Base-by-base conservation (phyloP, 768 basidiomycete species). In the Mycena amicta region DNA sequence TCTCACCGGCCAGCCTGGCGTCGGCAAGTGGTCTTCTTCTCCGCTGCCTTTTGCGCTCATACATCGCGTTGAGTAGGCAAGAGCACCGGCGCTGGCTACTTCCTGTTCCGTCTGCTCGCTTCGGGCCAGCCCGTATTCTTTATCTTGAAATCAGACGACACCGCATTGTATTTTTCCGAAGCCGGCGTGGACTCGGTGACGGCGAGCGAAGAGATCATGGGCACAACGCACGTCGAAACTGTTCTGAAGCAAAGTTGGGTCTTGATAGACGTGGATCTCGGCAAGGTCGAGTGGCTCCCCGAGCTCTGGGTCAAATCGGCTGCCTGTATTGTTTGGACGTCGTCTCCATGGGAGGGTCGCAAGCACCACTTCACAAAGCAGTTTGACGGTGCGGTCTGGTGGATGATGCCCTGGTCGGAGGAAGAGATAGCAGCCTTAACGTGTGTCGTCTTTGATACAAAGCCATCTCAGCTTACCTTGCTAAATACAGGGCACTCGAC, bases 1-100 rank as follows among this genome's bases (percentile, higher is more conserved):
- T 46, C 33, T 59, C 15, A 54, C 58, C 1, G 52, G 52, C 8
- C 57, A 59, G 33, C 52, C 52, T 13, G 52, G 57, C 4, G 49
- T 59, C 33, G 57, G 46, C 31, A 43, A 53, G 56, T 50, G 15
- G 27, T 54, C 47, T 23, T 54, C 33, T 41, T 59, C 13, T 41
- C 16, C 45, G 37, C 47, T 53, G 45, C n/a, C 12, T 49, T n/a
- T 53, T 26, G 51, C 46, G 45, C 57, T 49, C n/a, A 59, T 49
- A 25, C 47, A 50, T 40, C 30, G n/a, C n/a, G n/a, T n/a, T n/a
- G n/a, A n/a, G 15, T 23, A 59, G 58, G 58, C 47, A 59, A 59
- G 40, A 54, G 52, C 47, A 26, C 50, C 2, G 52, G 46, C 15
- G 45, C 52, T 27, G 1, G 37, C n/a, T 59, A 54, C 53, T 29